Conservation (phyloP, 352 stramenopile genomes). For the Pythium vanterpoolii region DNA sequence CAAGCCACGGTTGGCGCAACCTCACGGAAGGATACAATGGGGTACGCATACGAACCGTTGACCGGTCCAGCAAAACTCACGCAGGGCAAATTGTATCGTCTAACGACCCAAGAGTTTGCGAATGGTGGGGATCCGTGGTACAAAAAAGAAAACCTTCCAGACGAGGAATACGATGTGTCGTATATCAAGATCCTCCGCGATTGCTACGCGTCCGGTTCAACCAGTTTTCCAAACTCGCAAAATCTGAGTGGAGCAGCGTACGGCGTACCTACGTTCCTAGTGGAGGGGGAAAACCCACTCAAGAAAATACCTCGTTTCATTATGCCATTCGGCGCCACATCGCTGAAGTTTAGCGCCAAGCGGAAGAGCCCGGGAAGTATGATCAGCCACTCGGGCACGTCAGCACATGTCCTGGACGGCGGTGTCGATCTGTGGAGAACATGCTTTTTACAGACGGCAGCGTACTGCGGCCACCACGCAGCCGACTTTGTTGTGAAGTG, state of each 20-base stretch:
- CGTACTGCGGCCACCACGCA: slow-evolving; percentile 66
- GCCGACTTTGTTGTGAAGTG: slow-evolving; percentile 82
- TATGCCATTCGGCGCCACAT: slow-evolving; percentile 46
- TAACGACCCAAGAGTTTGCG: slow-evolving; percentile 86
- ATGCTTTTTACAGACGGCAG: slow-evolving; percentile 55
- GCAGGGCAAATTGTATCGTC: slow-evolving; percentile 81
- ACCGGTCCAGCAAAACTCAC: slow-evolving; percentile 51
- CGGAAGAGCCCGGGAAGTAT: slow-evolving; percentile 53
- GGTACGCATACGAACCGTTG: slow-evolving; percentile 73
- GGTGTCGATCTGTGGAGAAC: slow-evolving; percentile 48
- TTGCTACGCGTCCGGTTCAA: slow-evolving; percentile 82
- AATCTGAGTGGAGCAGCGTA: slow-evolving; percentile 84
- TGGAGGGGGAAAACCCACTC: slow-evolving; percentile 73
- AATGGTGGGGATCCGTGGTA: slow-evolving; percentile 88
- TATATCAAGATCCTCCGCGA: slow-evolving; percentile 87
- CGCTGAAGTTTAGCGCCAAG: slow-evolving; percentile 63
- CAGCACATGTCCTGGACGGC: slow-evolving; percentile 45
- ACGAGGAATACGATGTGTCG: slow-evolving; percentile 83
- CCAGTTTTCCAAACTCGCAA: slow-evolving; percentile 80
- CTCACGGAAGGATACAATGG: slow-evolving; percentile 68
- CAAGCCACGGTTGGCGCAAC: slow-evolving; percentile 56
- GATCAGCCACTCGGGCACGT: slow-evolving; percentile 75
- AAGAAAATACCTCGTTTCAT: slow-evolving; percentile 61
- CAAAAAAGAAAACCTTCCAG: slow-evolving; percentile 85
- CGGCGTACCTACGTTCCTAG: slow-evolving; percentile 80